phyloP scores from a whole-genome alignment of 2,329 filamentous ascomycete genomes.

The Botrytis fragariae region DNA sequence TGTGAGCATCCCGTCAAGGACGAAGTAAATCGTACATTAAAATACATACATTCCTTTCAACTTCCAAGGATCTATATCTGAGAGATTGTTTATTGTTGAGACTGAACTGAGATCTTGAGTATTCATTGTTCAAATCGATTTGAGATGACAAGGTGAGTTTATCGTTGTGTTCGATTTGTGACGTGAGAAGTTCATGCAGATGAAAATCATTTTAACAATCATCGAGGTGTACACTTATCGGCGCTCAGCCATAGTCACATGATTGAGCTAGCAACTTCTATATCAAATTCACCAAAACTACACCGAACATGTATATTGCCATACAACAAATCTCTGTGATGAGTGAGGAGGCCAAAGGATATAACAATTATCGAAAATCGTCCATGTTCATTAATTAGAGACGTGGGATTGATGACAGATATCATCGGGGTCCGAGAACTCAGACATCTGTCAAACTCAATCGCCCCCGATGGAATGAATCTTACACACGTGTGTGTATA shows the following conservation, averaged over 20 bases:
- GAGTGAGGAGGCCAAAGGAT: neutral
- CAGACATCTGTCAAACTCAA: neutral
- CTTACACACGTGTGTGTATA: neutral
- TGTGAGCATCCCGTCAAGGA: neutral
- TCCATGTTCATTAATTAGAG: neutral
- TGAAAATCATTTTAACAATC: neutral
- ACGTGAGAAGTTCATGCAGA: neutral
- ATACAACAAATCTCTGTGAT: neutral
- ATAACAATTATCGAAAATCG: neutral
- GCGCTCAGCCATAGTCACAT: neutral
- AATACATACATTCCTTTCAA: neutral
- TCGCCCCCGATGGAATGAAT: neutral
- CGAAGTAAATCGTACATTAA: neutral
- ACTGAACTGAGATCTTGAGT: neutral
- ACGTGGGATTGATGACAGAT: neutral
- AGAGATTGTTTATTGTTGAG: neutral
- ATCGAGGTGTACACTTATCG: neutral
- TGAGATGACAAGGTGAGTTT: neutral
- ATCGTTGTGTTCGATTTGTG: neutral
- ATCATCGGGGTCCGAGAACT: neutral
- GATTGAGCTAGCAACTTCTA: neutral
- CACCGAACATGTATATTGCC: neutral
- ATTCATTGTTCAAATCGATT: neutral
- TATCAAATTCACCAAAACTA: neutral
- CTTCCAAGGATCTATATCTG: neutral